Base-by-base conservation (phyloP, 1,284 basidiomycete species). In the Pulveroboletus sp. region DNA sequence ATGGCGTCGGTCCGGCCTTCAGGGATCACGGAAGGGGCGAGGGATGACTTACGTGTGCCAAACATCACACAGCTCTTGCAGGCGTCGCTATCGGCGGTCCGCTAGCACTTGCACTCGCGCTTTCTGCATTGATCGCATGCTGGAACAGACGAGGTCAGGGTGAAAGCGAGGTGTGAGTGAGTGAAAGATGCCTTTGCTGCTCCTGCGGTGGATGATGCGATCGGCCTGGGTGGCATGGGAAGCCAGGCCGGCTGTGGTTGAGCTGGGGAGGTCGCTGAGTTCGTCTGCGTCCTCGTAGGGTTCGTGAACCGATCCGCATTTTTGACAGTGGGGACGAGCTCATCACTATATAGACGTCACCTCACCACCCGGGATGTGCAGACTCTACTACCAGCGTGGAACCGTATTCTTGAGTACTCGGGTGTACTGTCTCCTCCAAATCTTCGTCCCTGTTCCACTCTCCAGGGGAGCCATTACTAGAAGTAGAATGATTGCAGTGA, bases 101-200 rank as follows among this genome's bases (percentile, higher is more conserved):
- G 69, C 53, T 72, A 66, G 50, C 69, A 65, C 52, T 71, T 68
- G 54, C 69, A 64, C 36, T 72, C 69, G 53, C 59, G 64, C 47
- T 65, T 91, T 56, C 89, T 82, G 71, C 90, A 92, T 68, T 91
- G 89, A 72, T 89, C 86, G 71, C 89, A 91, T 35, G 86, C 87
- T 86, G 53, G 9, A 32, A 53, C 43, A 24, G n/a, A n/a, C n/a
- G 45, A 52, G 51, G 44, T 58, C 41, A 56, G 65, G 47, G 16
- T 52, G 52, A 37, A 44, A 17, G 13, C 35, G 24, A 13, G 48
- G 21, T 32, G 50, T 42, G 41, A 48, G 15, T 3, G 13, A 52
- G 56, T 47, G 35, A 29, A 21, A 71, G 72, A 33, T 59, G 80
- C 86, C 84, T 81, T 89, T 90, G 68, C 86, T 88, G 64, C 87